These are phyloP conservation scores for Lunularia cruciata DNA, from an alignment of 225 moss, liverwort and hornwort genomes.

Conservation along the genomic window DNA sequence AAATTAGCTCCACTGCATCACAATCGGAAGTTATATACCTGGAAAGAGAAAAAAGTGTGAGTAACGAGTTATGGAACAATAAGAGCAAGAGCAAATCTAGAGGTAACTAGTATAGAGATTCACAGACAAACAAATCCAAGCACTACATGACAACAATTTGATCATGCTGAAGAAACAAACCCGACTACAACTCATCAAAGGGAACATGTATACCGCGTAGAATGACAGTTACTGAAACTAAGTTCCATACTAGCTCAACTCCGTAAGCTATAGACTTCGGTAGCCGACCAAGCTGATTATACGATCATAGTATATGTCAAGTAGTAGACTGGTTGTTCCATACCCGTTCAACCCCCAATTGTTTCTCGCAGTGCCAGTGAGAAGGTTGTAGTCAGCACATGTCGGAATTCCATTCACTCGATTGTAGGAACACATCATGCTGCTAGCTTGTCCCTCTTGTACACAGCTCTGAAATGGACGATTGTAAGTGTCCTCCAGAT, in stretches of 20 bases:
- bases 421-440: constrained; percentile 50
- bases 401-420: constrained; percentile 45
- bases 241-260: no score
- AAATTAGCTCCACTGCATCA: constrained; percentile 45
- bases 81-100: no score
- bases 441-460: constrained; percentile 39
- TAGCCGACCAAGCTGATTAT: no score
- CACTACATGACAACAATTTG: no score
- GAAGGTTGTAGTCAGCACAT: constrained; percentile 34
- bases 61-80: no score
- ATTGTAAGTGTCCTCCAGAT: constrained; percentile 48
- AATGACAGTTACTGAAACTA: no score
- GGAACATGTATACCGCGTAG: no score
- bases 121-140: background rate
- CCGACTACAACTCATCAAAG: no score
- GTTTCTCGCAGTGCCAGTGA: constrained; percentile 35
- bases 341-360: constrained; percentile 45
- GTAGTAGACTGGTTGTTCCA: no score
- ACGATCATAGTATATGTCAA: no score
- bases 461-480: constrained; percentile 48
- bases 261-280: no score
- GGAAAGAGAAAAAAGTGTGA: background rate
- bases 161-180: no score
- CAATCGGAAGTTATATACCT: constrained; percentile 49
- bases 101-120: background rate